Evolutionary conservation across 768 basidiomycete genomes (phyloP).

Genomic region (Mrakia frigida): DNA sequence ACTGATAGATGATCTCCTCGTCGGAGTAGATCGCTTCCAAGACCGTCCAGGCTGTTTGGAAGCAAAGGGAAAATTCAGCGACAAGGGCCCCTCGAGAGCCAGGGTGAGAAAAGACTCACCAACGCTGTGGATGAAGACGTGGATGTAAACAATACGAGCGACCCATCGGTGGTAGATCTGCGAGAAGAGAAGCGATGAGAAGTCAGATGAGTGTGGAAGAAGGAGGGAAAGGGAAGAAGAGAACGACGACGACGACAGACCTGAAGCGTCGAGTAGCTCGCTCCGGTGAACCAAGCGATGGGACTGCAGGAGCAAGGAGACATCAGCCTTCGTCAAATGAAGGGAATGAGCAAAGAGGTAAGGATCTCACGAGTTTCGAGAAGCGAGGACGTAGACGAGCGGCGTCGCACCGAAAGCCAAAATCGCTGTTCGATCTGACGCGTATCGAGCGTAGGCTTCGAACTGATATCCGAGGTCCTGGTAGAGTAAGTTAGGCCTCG

Average conservation of each 20-base stretch:
- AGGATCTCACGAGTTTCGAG: conserved; percentile 11
- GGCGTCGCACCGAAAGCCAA: conserved; percentile 12
- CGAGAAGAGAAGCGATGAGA: too few relatives aligned
- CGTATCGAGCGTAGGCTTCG: conserved; percentile 13
- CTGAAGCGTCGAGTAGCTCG: conserved; percentile 15
- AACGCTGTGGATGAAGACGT: conserved; percentile 9
- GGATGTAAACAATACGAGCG: not conserved
- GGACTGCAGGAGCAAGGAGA: not conserved
- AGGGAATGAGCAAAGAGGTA: not conserved
- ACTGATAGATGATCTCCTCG: not conserved
- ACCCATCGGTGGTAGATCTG: conserved; percentile 24
- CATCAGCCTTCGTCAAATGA: not conserved
- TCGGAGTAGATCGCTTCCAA: conserved; percentile 6
- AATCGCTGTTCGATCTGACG: not conserved
- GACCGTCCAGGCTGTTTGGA: not conserved
- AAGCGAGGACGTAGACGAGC: conserved; percentile 9
- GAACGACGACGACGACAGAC: too few relatives aligned
- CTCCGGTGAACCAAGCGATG: conserved; percentile 8
- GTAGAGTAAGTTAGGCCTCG: not conserved
- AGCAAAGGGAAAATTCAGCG: too few relatives aligned
- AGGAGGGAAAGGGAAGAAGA: too few relatives aligned
- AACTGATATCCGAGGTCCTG: not conserved
- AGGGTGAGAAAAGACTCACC: not conserved
- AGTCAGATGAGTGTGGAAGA: too few relatives aligned
- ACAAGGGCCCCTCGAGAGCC: too few relatives aligned